Conservation (phyloP, 139 green algal species). For the Parachlorella kessleri region DNA sequence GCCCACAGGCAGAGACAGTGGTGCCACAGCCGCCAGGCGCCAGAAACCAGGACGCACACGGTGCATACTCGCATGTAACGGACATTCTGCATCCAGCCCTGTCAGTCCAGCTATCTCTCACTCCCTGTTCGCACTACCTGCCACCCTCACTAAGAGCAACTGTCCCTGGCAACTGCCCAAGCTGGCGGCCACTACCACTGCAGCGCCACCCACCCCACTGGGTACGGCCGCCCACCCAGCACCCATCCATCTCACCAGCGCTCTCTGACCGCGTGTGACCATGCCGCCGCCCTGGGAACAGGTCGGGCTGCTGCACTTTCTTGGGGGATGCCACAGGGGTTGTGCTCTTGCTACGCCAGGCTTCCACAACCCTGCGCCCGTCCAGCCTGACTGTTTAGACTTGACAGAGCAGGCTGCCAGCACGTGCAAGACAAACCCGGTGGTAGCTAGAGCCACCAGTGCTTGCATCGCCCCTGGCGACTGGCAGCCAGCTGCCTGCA, state of each 20-base stretch:
- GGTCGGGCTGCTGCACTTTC: not conserved
- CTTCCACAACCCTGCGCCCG: conserved; percentile 37
- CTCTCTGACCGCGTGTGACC: too few relatives aligned
- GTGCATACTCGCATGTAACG: not conserved
- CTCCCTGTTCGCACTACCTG: not conserved
- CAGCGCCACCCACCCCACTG: too few relatives aligned
- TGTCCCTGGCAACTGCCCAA: too few relatives aligned
- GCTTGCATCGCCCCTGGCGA: not conserved
- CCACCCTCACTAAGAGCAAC: too few relatives aligned
- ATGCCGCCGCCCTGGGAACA: not conserved
- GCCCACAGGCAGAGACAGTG: not conserved
- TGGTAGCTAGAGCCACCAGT: not conserved
- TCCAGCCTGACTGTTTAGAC: too few relatives aligned
- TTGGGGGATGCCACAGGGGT: conserved; percentile 30
- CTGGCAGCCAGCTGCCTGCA: not conserved
- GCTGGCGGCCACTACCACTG: too few relatives aligned
- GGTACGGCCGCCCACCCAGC: too few relatives aligned
- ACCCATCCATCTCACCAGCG: too few relatives aligned
- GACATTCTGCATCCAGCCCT: not conserved
- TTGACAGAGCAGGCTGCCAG: too few relatives aligned
- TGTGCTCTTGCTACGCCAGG: conserved; percentile 41
- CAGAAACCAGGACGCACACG: not conserved
- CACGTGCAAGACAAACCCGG: too few relatives aligned
- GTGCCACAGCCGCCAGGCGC: not conserved
- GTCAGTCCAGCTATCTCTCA: not conserved